A percentile compares a stretch with the other conserved stretches of the same genome.
Conservation (phyloP, 2,329 filamentous ascomycete species). For the Phialocephala sp. region DNA sequence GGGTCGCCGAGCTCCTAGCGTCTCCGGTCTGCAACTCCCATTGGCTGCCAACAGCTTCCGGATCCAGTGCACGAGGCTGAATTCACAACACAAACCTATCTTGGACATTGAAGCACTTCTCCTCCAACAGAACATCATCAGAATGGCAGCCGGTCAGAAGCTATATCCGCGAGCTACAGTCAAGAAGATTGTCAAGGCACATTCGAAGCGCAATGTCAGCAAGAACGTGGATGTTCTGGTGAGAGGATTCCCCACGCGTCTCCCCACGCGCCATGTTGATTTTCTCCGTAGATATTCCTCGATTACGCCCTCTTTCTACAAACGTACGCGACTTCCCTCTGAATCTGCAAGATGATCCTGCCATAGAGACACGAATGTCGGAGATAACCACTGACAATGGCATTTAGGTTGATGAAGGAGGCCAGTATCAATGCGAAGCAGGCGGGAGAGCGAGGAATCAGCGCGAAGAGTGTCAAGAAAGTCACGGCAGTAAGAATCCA, state of each 20-base stretch:
- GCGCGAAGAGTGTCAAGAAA: slow-evolving; percentile 77
- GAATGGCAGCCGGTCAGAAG: slow-evolving; percentile 61
- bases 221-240: slow-evolving; percentile 89
- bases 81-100: background rate
- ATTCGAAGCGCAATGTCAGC: slow-evolving; percentile 78
- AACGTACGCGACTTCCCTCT: slow-evolving; percentile 49
- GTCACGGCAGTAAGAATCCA: slow-evolving; percentile 54
- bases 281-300: slow-evolving; percentile 71
- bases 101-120: background rate
- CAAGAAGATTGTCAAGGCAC: slow-evolving; percentile 89
- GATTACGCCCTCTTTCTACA: slow-evolving; percentile 84
- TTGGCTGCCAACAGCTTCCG: background rate
- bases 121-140: background rate
- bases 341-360: background rate
- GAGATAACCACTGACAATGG: slow-evolving; percentile 25
- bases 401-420: slow-evolving; percentile 74
- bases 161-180: slow-evolving; percentile 83
- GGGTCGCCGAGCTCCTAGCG: background rate
- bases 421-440: slow-evolving; percentile 78
- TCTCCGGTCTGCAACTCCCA: background rate
- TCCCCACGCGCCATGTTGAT: slow-evolving; percentile 20
- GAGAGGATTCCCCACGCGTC: slow-evolving; percentile 44
- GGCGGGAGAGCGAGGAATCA: slow-evolving; percentile 73
- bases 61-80: background rate
- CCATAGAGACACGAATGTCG: background rate